A percentile compares a stretch with the other conserved stretches of the same genome.
Conservation (phyloP, 23 red algal genomes). For the Rhodosorus marinus region DNA sequence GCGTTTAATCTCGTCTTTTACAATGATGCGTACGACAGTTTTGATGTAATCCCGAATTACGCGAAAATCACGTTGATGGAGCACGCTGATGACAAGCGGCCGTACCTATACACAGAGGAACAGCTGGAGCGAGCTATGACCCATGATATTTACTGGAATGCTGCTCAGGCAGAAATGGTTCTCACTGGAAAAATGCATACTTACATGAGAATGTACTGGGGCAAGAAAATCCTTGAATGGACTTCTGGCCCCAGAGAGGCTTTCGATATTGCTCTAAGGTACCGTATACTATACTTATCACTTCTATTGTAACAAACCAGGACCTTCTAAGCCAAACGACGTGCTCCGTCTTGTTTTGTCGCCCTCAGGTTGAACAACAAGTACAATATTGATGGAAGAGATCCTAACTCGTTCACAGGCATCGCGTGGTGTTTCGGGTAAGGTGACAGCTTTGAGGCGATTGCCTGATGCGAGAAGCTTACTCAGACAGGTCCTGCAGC, state of each 20-base stretch:
- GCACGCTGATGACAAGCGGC: constrained; percentile 48
- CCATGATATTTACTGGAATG: constrained; percentile 74
- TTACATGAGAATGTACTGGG: constrained; percentile 98
- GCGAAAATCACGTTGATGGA: constrained; percentile 25
- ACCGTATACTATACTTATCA: no score
- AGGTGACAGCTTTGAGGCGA: background rate
- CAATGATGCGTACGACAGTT: constrained; percentile 45
- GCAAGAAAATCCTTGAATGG: constrained; percentile 92
- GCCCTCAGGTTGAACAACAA: constrained; percentile 68
- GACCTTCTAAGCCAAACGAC: no score
- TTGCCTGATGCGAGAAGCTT: background rate
- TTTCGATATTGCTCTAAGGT: constrained; percentile 25
- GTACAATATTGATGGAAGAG: constrained; percentile 78
- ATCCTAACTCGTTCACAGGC: constrained; percentile 76
- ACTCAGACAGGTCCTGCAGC: background rate
- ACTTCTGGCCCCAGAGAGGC: constrained; percentile 30
- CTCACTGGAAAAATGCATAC: constrained; percentile 63
- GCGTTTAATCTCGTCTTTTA: constrained; percentile 71
- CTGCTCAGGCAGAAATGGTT: constrained; percentile 79
- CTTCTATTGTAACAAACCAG: no score
- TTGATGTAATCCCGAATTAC: constrained; percentile 40
- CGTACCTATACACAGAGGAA: constrained; percentile 34
- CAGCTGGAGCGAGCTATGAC: constrained; percentile 57
- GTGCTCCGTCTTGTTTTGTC: no score
- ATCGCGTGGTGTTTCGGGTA: constrained; percentile 87